Percentiles rank a stretch among this genome's conserved stretches.
Evolutionary conservation across 192 early-diverging fungal species (phyloP).

Genomic region (Linnemannia schmuckeri): DNA sequence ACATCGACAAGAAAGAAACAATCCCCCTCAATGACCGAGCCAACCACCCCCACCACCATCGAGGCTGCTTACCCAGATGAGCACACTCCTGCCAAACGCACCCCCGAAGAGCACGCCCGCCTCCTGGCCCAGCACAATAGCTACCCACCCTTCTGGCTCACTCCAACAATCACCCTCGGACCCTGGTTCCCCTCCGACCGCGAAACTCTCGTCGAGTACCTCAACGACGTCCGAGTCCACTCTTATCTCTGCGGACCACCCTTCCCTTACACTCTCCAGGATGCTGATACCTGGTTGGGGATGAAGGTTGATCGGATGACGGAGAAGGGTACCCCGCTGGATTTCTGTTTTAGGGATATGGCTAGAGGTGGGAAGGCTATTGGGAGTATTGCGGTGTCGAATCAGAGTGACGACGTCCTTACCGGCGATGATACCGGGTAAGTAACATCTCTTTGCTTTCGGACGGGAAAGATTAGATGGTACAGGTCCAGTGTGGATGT

Average conservation of each 20-base stretch:
- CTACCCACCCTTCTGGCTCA: slow-evolving; percentile 1
- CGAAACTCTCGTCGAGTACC: slow-evolving; percentile 9
- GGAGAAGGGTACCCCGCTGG: slow-evolving; percentile 1
- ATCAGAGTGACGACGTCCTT: slow-evolving; percentile 1
- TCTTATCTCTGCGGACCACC: slow-evolving; percentile 22
- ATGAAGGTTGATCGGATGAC: neutral
- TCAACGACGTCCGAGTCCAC: slow-evolving; percentile 9
- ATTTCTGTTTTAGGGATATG: slow-evolving; percentile 9
- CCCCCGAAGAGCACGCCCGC: slow-evolving; percentile 14
- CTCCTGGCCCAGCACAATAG: neutral
- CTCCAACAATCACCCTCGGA: slow-evolving; percentile 13
- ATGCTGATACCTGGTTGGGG: slow-evolving; percentile 15
- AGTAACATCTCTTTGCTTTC: neutral
- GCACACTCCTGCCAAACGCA: neutral
- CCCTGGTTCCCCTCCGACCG: slow-evolving; percentile 13
- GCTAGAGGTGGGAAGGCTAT: slow-evolving; percentile 6
- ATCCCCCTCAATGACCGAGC: neutral
- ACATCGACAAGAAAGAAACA: neutral
- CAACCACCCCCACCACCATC: neutral
- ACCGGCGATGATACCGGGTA: slow-evolving; percentile 16
- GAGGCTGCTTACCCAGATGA: neutral
- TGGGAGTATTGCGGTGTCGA: neutral
- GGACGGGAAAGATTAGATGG: too few species aligned
- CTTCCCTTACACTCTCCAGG: neutral
- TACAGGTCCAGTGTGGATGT: neutral